These are phyloP conservation scores for Coemansia sp. DNA, from an alignment of 371 early-diverging fungal genomes.

Conservation along the genomic window DNA sequence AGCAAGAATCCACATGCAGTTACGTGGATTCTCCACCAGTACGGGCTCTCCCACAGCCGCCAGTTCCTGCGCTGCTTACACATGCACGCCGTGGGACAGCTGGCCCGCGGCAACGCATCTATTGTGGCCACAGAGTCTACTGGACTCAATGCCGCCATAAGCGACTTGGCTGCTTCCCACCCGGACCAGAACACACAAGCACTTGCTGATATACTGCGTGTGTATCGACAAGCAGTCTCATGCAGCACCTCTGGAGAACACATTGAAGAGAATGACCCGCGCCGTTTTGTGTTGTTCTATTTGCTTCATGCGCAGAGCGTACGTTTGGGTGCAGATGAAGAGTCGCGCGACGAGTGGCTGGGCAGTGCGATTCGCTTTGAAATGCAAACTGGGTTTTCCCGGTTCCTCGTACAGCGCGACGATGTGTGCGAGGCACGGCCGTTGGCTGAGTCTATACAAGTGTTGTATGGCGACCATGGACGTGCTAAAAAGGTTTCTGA, in stretches of 20 bases:
- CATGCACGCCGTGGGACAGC: slow-evolving; percentile 18
- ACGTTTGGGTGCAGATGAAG: background rate
- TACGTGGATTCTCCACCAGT: slow-evolving; percentile 40
- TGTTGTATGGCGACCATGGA: slow-evolving; percentile 25
- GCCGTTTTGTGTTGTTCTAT: slow-evolving; percentile 36
- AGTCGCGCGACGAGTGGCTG: slow-evolving; percentile 15
- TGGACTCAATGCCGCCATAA: slow-evolving; percentile 25
- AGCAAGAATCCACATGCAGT: slow-evolving; percentile 37
- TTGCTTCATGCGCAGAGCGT: slow-evolving; percentile 19
- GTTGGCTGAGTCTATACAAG: slow-evolving; percentile 22
- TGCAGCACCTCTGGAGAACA: background rate
- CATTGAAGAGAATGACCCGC: slow-evolving; percentile 14
- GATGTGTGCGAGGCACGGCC: slow-evolving; percentile 7
- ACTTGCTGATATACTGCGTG: slow-evolving; percentile 10
- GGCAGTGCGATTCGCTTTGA: slow-evolving; percentile 29
- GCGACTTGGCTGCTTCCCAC: slow-evolving; percentile 13
- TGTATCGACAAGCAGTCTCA: slow-evolving; percentile 15
- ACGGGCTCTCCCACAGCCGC: slow-evolving; percentile 16
- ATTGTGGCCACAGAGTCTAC: slow-evolving; percentile 7
- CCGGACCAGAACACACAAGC: slow-evolving; percentile 16
- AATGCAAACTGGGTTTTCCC: slow-evolving; percentile 39
- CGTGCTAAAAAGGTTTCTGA: slow-evolving; percentile 21
- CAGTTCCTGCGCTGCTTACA: slow-evolving; percentile 33
- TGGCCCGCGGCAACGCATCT: slow-evolving; percentile 1
- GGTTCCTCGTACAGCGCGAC: slow-evolving; percentile 14